Evolutionary conservation across 2,329 filamentous ascomycete genomes (phyloP).

Genomic region (Aspergillus fijiensis): DNA sequence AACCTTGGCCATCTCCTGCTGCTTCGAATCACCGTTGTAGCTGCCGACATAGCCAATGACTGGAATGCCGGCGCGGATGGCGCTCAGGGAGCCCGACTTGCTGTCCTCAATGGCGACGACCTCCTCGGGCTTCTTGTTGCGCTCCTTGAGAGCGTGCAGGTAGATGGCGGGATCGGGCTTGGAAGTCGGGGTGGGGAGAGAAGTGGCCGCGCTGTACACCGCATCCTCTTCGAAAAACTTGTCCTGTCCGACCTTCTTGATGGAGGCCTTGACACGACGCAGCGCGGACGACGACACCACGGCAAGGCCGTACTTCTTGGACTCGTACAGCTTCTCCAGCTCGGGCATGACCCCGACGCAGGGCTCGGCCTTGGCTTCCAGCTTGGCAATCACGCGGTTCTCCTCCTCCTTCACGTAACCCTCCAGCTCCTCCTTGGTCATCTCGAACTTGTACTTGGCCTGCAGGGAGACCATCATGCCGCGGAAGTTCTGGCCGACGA

Average conservation of each 20-base stretch:
- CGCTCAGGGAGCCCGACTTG: constrained; percentile 78
- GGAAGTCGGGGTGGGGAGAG: constrained; percentile 73
- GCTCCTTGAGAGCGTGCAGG: constrained; percentile 69
- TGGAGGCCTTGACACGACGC: constrained; percentile 71
- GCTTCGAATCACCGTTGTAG: constrained; percentile 61
- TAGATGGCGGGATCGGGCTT: constrained; percentile 93
- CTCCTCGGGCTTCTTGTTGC: constrained; percentile 70
- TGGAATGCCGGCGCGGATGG: constrained; percentile 73
- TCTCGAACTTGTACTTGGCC: constrained; percentile 70
- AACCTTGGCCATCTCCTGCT: constrained; percentile 63
- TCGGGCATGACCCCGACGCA: constrained; percentile 68
- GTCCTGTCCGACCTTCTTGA: constrained; percentile 76
- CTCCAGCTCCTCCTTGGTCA: constrained; percentile 68
- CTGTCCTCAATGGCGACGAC: constrained; percentile 84
- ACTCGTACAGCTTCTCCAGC: constrained; percentile 63
- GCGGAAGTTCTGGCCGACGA: constrained; percentile 92
- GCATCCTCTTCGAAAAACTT: constrained; percentile 74
- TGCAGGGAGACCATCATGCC: constrained; percentile 81
- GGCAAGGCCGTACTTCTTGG: constrained; percentile 68
- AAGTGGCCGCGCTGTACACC: constrained; percentile 80
- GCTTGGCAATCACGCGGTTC: constrained; percentile 78
- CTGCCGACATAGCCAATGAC: constrained; percentile 84
- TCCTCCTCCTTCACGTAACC: constrained; percentile 74
- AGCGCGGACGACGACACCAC: constrained; percentile 81
- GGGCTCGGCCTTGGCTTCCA: constrained; percentile 65